A percentile compares a stretch with the other conserved stretches of the same genome.
phyloP scores from a whole-genome alignment of 495 filamentous ascomycete species.

The Pyronema omphalodes region DNA sequence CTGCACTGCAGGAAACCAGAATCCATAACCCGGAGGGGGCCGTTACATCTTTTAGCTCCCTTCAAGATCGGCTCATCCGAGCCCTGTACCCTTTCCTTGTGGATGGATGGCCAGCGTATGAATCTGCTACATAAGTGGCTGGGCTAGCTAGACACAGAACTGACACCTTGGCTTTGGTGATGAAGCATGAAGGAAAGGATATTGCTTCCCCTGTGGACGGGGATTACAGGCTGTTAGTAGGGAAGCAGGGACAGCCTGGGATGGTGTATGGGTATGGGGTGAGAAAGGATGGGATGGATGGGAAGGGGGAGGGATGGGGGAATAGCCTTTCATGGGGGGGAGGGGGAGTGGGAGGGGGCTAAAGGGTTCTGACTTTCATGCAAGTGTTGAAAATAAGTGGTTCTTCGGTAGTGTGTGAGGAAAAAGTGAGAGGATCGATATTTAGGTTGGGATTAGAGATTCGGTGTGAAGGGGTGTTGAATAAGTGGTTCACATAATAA shows the following conservation, averaged over 20 bases:
- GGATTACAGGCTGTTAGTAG: no score
- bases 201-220: no score
- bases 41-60: slow-evolving; percentile 10
- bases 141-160: not conserved
- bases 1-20: not conserved
- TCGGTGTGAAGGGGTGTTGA: no score
- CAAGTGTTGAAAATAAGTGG: not conserved
- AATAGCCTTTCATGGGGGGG: not conserved
- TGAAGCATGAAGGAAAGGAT: not conserved
- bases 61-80: slow-evolving; percentile 21
- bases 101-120: not conserved
- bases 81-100: slow-evolving; percentile 8
- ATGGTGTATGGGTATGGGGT: slow-evolving; percentile 6
- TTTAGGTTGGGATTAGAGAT: no score
- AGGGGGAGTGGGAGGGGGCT: no score
- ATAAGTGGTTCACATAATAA: no score
- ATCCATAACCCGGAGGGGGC: slow-evolving; percentile 2
- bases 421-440: no score
- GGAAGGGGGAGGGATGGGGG: not conserved
- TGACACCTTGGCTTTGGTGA: not conserved
- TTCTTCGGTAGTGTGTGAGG: no score
- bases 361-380: not conserved
- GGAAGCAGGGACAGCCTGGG: not conserved
- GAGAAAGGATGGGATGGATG: slow-evolving; percentile 8
- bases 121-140: not conserved